These are phyloP conservation scores for Sphaerostilbella broomeana DNA, from an alignment of 2,329 filamentous ascomycete genomes.

Conservation along the genomic window DNA sequence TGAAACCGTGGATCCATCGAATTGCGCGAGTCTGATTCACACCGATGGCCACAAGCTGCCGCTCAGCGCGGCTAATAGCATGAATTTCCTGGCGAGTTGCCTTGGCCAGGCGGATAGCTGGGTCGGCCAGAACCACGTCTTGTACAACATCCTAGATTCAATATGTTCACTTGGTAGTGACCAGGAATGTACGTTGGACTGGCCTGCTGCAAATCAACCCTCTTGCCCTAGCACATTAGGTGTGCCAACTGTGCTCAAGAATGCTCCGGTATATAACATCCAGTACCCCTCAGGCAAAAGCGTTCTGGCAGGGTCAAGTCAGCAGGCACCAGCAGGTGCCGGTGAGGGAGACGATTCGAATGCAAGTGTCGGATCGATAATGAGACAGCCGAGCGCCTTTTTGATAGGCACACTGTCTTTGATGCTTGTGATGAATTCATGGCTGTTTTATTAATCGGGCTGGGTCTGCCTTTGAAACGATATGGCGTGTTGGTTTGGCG, in stretches of 20 bases:
- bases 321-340: background rate
- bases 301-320: constrained; percentile 26
- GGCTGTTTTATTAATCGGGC: too few species aligned
- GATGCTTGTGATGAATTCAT: too few species aligned
- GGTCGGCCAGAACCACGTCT: constrained; percentile 41
- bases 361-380: too few species aligned
- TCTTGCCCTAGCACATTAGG: constrained; percentile 38
- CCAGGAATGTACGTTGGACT: constrained; percentile 40
- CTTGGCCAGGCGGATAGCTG: constrained; percentile 35
- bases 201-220: constrained; percentile 38
- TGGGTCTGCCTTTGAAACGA: too few species aligned
- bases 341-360: too few species aligned
- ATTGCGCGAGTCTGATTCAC: constrained; percentile 43
- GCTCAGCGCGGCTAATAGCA: constrained; percentile 44
- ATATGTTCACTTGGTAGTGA: constrained; percentile 40
- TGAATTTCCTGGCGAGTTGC: constrained; percentile 46
- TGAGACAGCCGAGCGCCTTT: too few species aligned
- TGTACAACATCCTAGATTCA: constrained; percentile 47
- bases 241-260: constrained; percentile 26
- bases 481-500: too few species aligned
- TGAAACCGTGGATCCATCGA: constrained; percentile 35
- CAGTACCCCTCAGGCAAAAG: constrained; percentile 38
- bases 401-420: too few species aligned
- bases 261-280: constrained; percentile 40
- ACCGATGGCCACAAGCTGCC: constrained; percentile 34